Evolutionary conservation across 2,329 filamentous ascomycete species (phyloP).

Genomic region (Sclerotinia glacialis): DNA sequence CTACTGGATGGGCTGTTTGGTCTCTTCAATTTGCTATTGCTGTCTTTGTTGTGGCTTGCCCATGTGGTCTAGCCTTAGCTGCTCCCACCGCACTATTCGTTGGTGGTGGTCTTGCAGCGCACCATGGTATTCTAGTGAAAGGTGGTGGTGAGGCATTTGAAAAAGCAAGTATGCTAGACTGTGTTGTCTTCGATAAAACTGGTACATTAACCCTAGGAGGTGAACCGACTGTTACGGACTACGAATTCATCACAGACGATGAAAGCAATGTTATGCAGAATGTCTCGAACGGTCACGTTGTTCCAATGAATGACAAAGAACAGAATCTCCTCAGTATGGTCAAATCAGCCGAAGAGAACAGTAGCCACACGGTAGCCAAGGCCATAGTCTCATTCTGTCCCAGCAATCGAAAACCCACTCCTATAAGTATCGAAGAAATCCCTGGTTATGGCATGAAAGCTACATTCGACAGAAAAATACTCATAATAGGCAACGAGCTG

Average conservation of each 20-base stretch:
- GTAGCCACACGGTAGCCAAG: slow-evolving; percentile 71
- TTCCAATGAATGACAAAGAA: background rate
- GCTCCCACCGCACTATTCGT: slow-evolving; percentile 59
- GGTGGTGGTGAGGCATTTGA: slow-evolving; percentile 60
- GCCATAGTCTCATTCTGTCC: slow-evolving; percentile 65
- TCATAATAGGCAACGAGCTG: slow-evolving; percentile 71
- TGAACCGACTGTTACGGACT: slow-evolving; percentile 61
- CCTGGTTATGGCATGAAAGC: slow-evolving; percentile 70
- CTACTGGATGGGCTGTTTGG: slow-evolving; percentile 64
- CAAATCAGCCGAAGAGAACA: slow-evolving; percentile 64
- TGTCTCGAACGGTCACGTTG: slow-evolving; percentile 26
- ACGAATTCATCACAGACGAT: slow-evolving; percentile 30
- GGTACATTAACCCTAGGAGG: slow-evolving; percentile 60
- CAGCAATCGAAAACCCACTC: slow-evolving; percentile 32
- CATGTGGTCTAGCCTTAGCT: slow-evolving; percentile 59
- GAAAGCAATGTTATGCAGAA: background rate
- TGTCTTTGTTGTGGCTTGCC: slow-evolving; percentile 59
- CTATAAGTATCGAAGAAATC: slow-evolving; percentile 59
- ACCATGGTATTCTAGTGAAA: slow-evolving; percentile 56
- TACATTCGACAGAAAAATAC: slow-evolving; percentile 46
- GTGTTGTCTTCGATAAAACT: slow-evolving; percentile 60
- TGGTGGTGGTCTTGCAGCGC: slow-evolving; percentile 55
- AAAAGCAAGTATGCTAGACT: slow-evolving; percentile 53
- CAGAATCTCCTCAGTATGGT: slow-evolving; percentile 51
- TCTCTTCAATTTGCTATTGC: slow-evolving; percentile 72